Base-by-base conservation (phyloP, 805 yeast species). In the Wickerhamomyces canadensis region DNA sequence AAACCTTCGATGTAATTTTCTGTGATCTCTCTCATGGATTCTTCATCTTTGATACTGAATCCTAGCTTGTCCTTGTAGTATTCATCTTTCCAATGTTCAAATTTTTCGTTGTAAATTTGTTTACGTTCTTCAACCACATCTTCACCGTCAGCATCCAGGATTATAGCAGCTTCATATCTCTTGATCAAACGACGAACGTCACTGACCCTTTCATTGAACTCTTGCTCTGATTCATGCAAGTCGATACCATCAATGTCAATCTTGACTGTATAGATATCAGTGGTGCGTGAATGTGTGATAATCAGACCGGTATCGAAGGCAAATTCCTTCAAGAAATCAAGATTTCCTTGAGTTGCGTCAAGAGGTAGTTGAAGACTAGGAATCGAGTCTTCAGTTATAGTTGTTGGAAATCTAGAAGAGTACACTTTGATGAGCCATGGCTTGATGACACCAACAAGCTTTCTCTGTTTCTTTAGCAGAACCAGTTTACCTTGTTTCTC, bases 1-100 rank as follows among this genome's bases (percentile, higher is more conserved):
- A 91, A 69, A 47, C 98, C 98, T 61, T 89, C 96, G 29, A 93
- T 69, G 55, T 89, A 93, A 55, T 85, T 88, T 48, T 78, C 77
- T 7, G 94, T 73, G 45, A 87, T 57, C 9, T 76, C 79, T n/a
- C 58, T 60, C 46, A 89, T 61, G 40, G 74, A 60, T 1, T 75
- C 82, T 18, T 70, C 73, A 46, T 82, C 82, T 24, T 76, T 60
- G 38, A 79, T 68, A 31, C 58, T 55, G 44, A 86, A 86, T 3
- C 75, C 77, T 43, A 93, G 67, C 55, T 93, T 93, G n/a, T 76
- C 76, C 43, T 75, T 72, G 60, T 93, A 93, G 57, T 93, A 93
- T n/a, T 70, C 60, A 52, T 82, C 80, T 61, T 88, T 89, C 95
- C 97, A 93, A 26, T 65, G 60, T 39, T 75, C 70, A 53, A 89